phyloP scores from a whole-genome alignment of 2,329 filamentous ascomycete species.

The Chrysoporthe deuterocubensis region DNA sequence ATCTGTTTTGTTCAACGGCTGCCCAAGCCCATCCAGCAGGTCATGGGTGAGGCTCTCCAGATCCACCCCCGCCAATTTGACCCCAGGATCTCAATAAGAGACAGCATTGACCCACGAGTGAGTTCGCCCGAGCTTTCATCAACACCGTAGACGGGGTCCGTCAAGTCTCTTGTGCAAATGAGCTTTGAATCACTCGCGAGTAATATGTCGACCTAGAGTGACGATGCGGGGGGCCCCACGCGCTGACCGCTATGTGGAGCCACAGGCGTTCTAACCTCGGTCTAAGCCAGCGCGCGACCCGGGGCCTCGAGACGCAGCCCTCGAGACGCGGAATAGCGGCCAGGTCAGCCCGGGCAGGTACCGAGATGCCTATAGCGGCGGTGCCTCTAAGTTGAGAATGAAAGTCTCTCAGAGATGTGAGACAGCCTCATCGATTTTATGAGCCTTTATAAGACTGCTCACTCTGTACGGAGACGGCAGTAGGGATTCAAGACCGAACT shows the following conservation, averaged over 20 bases:
- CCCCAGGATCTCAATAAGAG: background rate
- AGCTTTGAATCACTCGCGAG: background rate
- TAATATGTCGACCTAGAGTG: background rate
- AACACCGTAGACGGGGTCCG: background rate
- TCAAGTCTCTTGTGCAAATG: too few relatives aligned
- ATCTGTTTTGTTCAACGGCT: background rate
- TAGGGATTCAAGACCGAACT: background rate
- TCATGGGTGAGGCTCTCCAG: background rate
- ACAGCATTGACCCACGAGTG: too few relatives aligned
- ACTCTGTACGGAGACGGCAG: background rate
- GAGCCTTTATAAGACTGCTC: background rate
- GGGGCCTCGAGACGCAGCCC: slow-evolving; percentile 18
- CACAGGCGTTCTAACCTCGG: background rate
- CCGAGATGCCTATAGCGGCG: background rate
- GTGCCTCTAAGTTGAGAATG: background rate
- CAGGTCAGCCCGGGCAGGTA: background rate
- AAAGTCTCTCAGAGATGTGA: background rate
- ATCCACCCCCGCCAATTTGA: background rate
- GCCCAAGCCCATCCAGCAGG: background rate
- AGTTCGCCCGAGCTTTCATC: background rate
- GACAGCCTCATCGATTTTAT: background rate
- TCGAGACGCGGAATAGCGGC: slow-evolving; percentile 2
- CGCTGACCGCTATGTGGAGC: background rate
- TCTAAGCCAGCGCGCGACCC: background rate
- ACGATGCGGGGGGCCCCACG: background rate